Conservation (phyloP, 768 basidiomycete species). For the Russula ochroleuca region DNA sequence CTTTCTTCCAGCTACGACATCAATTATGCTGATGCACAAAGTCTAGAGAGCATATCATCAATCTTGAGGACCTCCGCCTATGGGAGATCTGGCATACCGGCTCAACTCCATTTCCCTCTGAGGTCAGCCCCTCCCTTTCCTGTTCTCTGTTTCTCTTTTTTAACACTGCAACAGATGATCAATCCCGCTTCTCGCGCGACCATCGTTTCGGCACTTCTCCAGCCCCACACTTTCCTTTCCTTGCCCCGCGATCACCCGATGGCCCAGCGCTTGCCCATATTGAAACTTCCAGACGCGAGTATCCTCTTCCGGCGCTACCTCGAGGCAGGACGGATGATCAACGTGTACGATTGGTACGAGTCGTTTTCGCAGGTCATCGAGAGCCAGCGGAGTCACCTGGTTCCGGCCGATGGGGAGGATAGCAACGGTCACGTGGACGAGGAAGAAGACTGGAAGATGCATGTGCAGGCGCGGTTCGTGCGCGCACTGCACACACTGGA, state of each 20-base stretch:
- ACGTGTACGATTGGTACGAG: slow-evolving; percentile 86
- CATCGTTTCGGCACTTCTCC: slow-evolving; percentile 54
- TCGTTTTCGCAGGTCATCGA: slow-evolving; percentile 68
- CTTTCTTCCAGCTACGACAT: slow-evolving; percentile 1
- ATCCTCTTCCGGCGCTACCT: slow-evolving; percentile 74
- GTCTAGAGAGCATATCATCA: slow-evolving; percentile 41
- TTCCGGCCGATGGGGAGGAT: slow-evolving; percentile 9
- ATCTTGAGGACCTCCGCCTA: slow-evolving; percentile 48
- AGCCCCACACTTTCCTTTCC: slow-evolving; percentile 49
- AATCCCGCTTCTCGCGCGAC: slow-evolving; percentile 67
- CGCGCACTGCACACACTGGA: slow-evolving; percentile 79
- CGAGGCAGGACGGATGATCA: slow-evolving; percentile 77
- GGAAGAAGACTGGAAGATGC: slow-evolving; percentile 52
- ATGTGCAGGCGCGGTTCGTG: slow-evolving; percentile 75
- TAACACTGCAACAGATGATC: slow-evolving; percentile 43
- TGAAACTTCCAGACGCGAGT: slow-evolving; percentile 65
- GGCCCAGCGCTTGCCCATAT: slow-evolving; percentile 33
- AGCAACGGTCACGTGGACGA: slow-evolving; percentile 28
- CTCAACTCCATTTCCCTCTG: slow-evolving; percentile 56
- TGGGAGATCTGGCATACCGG: slow-evolving; percentile 79
- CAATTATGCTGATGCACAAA: neutral
- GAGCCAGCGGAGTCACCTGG: slow-evolving; percentile 40
- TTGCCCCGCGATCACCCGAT: neutral
- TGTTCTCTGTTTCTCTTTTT: neutral
- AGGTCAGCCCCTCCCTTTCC: slow-evolving; percentile 41